Conservation (phyloP, 331 rosid genomes). For the Erythrophleum ivorense region DNA sequence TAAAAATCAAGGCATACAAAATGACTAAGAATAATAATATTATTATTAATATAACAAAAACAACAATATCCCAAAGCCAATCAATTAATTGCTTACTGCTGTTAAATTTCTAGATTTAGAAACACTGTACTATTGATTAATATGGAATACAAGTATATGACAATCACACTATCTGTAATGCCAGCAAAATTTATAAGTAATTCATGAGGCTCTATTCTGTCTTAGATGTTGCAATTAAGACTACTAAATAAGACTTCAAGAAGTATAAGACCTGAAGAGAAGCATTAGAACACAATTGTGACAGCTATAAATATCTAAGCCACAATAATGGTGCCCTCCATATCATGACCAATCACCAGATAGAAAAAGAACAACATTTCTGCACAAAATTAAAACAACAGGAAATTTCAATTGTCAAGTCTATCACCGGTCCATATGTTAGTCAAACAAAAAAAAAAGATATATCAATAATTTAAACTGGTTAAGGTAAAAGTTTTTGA, state of each 20-base stretch:
- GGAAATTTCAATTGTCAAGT: not conserved
- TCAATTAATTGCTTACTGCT: not conserved
- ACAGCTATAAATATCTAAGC: not conserved
- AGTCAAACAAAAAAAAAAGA: not conserved
- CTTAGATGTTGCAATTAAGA: not conserved
- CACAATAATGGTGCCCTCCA: not conserved
- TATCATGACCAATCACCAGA: not conserved
- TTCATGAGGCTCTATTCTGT: not conserved
- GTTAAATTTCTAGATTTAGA: not conserved
- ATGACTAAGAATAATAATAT: not conserved
- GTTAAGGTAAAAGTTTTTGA: not conserved
- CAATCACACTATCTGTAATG: not conserved
- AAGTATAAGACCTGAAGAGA: not conserved
- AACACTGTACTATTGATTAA: not conserved
- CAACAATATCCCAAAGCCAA: slow-evolving; percentile 14
- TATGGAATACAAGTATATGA: not conserved
- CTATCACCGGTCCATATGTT: not conserved
- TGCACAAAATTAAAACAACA: slow-evolving; percentile 3
- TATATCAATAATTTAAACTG: not conserved
- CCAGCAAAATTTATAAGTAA: not conserved
- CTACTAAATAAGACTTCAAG: not conserved
- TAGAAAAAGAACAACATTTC: not conserved
- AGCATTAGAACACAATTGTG: not conserved
- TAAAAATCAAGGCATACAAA: not conserved
- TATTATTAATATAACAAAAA: not conserved